Evolutionary conservation across 768 basidiomycete species (phyloP).

Genomic region (Lactarius hatsudake): DNA sequence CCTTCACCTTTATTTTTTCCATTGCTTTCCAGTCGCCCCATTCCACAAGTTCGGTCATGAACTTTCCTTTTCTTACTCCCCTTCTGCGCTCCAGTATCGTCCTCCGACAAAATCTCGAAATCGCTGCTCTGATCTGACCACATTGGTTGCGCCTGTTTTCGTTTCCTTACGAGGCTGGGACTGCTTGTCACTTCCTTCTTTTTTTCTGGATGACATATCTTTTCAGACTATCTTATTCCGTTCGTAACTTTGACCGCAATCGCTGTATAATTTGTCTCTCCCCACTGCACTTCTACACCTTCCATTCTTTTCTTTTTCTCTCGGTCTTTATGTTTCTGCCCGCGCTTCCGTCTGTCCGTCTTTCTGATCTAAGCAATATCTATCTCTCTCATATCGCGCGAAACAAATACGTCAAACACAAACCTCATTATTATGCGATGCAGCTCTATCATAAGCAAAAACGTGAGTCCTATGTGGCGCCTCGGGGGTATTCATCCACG

Average conservation of each 20-base stretch:
- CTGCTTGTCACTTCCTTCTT: conserved; percentile 3
- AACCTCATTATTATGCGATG: conserved; percentile 21
- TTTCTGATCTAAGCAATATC: conserved; percentile 35
- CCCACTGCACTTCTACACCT: conserved; percentile 1
- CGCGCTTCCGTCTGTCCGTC: conserved; percentile 28
- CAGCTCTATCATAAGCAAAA: conserved; percentile 68
- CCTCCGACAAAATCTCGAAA: conserved; percentile 62
- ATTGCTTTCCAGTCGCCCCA: conserved; percentile 31
- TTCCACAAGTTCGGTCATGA: conserved; percentile 32
- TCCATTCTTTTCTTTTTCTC: conserved; percentile 9
- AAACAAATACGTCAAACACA: conserved; percentile 26
- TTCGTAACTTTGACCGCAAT: conserved; percentile 19
- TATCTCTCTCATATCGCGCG: conserved; percentile 29
- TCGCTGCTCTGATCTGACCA: conserved; percentile 60
- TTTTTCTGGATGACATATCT: conserved; percentile 20
- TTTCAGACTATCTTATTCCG: conserved; percentile 10
- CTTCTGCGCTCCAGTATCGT: conserved; percentile 53
- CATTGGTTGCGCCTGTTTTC: conserved; percentile 11
- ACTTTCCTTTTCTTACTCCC: conserved; percentile 31
- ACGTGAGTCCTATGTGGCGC: conserved; percentile 47
- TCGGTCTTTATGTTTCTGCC: conserved; percentile 20
- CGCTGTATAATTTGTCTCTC: conserved; percentile 21
- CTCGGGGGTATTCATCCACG: conserved; percentile 9
- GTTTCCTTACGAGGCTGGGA: conserved; percentile 18
- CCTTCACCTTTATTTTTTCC: conserved; percentile 30